Evolutionary conservation across 2,329 filamentous ascomycete species (phyloP).

Genomic region (Fusarium aywerte): DNA sequence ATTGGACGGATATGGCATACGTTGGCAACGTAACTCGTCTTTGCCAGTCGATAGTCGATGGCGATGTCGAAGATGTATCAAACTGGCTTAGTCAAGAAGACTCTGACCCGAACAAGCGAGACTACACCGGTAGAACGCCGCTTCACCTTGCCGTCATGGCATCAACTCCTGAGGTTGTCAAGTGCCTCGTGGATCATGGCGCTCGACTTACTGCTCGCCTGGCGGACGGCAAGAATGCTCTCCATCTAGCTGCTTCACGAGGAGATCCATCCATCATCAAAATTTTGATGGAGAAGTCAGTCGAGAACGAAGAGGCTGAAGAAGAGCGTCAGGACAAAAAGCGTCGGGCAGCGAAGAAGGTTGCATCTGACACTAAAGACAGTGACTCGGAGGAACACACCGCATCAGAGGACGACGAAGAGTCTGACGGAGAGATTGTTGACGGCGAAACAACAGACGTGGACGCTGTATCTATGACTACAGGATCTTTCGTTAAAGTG

Average conservation of each 20-base stretch:
- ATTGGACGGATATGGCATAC: constrained; percentile 94
- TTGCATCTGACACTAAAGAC: constrained; percentile 7
- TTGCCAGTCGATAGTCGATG: constrained; percentile 83
- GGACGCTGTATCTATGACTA: constrained; percentile 60
- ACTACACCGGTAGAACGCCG: constrained; percentile 82
- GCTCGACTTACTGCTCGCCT: constrained; percentile 78
- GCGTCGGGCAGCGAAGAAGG: constrained; percentile 51
- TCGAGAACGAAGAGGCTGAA: constrained; percentile 76
- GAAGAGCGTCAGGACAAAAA: constrained; percentile 66
- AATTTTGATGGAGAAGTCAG: constrained; percentile 77
- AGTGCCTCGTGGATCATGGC: constrained; percentile 75
- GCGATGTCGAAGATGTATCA: constrained; percentile 74
- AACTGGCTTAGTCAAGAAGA: constrained; percentile 76
- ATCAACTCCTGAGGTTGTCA: constrained; percentile 76
- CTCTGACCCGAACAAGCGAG: constrained; percentile 76
- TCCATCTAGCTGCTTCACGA: constrained; percentile 82
- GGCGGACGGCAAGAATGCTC: constrained; percentile 81
- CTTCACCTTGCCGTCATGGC: constrained; percentile 79
- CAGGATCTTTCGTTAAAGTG: constrained; percentile 81
- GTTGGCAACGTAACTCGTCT: constrained; percentile 80
- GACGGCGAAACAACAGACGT: constrained; percentile 59
- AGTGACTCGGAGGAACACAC: constrained; percentile 1
- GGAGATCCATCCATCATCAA: constrained; percentile 76
- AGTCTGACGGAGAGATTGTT: constrained; percentile 59
- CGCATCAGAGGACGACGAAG: constrained; percentile 30